Evolutionary conservation across 495 filamentous ascomycete genomes (phyloP).

Genomic region (Cercophora scortea): DNA sequence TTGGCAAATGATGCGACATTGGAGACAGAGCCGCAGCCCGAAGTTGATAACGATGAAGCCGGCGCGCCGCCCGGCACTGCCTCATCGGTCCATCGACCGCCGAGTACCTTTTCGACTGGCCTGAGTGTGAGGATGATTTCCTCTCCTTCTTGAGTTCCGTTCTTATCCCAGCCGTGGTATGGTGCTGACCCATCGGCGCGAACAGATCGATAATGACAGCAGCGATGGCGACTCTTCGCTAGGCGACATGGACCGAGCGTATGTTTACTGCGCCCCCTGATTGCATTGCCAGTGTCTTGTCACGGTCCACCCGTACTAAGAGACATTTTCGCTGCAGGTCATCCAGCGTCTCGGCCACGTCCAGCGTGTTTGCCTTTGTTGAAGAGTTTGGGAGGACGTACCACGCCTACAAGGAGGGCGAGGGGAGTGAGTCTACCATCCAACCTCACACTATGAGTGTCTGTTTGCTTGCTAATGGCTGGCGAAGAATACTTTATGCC

Average conservation of each 20-base stretch:
- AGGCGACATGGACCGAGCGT: background rate
- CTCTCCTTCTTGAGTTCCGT: background rate
- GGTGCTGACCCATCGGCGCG: background rate
- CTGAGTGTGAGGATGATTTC: background rate
- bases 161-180: background rate
- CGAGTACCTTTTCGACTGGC: background rate
- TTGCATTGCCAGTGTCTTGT: background rate
- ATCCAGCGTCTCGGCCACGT: background rate
- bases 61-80: too few species aligned
- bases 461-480: background rate
- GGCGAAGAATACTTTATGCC: background rate
- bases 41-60: too few species aligned
- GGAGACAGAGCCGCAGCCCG: too few species aligned
- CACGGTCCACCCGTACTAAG: background rate
- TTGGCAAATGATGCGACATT: too few species aligned
- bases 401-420: conserved; percentile 37
- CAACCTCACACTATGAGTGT: too few species aligned
- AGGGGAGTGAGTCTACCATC: conserved; percentile 1
- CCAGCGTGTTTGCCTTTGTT: background rate
- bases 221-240: background rate
- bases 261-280: background rate
- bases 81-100: background rate
- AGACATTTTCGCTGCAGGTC: background rate
- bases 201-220: background rate
- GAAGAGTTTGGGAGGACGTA: conserved; percentile 43